Conservation (phyloP, 2,329 filamentous ascomycete genomes). For the Phaeomoniella chlamydospora region DNA sequence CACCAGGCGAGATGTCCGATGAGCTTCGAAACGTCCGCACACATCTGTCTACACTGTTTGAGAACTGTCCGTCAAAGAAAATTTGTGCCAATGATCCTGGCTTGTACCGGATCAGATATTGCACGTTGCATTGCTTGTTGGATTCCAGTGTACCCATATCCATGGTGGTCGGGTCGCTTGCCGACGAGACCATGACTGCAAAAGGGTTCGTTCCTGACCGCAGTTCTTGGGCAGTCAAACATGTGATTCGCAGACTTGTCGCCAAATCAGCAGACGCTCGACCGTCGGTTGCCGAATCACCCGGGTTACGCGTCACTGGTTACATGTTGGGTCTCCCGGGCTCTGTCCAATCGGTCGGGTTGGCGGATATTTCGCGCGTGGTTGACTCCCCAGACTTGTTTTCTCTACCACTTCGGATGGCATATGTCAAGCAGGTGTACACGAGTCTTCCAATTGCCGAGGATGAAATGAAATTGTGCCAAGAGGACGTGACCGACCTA, state of each 20-base stretch:
- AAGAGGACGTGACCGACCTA: slow-evolving; percentile 1
- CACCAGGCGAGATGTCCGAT: neutral
- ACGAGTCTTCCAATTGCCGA: slow-evolving; percentile 9
- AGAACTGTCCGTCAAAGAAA: neutral
- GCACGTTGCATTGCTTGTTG: neutral
- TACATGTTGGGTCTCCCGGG: neutral
- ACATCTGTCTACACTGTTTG: neutral
- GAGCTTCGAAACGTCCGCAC: neutral
- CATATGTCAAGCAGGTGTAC: slow-evolving; percentile 26
- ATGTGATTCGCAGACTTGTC: too few relatives aligned
- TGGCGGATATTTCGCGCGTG: slow-evolving; percentile 6
- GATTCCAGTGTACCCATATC: neutral
- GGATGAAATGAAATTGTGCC: neutral
- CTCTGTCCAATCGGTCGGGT: neutral
- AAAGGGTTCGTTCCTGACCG: too few relatives aligned
- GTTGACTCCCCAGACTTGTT: slow-evolving; percentile 23
- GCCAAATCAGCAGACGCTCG: too few relatives aligned
- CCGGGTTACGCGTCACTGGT: too few relatives aligned
- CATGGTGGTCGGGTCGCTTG: neutral
- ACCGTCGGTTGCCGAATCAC: too few relatives aligned
- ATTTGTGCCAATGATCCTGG: neutral
- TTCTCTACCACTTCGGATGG: slow-evolving; percentile 25
- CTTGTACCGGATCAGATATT: neutral
- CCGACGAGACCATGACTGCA: neutral
- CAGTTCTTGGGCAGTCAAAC: too few relatives aligned